Conservation (phyloP, 495 filamentous ascomycete species). For the Mytilinidion resinicola region DNA sequence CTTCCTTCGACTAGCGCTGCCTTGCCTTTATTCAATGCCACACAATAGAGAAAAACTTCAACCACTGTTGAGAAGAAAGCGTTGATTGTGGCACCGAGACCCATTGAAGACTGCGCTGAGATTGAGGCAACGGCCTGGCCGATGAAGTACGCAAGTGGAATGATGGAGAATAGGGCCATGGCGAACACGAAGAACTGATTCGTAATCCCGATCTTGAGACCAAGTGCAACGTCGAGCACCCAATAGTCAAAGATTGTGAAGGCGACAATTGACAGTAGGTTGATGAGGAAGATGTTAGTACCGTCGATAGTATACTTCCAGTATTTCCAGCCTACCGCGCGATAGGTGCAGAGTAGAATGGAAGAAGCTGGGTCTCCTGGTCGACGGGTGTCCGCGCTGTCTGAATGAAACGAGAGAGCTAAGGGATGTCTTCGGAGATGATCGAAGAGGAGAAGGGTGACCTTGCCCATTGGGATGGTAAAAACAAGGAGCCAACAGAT, state of each 20-base stretch:
- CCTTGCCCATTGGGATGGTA: constrained; percentile 97
- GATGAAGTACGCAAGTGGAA: constrained; percentile 98
- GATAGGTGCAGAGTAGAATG: constrained; percentile 93
- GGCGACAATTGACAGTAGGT: constrained; percentile 79
- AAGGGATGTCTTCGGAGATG: constrained; percentile 91
- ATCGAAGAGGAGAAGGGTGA: constrained; percentile 80
- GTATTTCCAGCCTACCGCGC: constrained; percentile 87
- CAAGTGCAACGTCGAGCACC: constrained; percentile 60
- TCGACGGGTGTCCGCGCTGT: constrained; percentile 64
- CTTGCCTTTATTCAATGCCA: constrained; percentile 90
- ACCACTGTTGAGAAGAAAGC: constrained; percentile 99
- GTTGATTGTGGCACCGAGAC: constrained; percentile 95
- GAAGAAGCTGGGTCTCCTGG: constrained; percentile 63
- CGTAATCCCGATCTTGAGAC: constrained; percentile 64
- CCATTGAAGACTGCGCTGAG: constrained; percentile 98
- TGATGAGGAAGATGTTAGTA: constrained; percentile 98
- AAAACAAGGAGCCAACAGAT: constrained; percentile 97
- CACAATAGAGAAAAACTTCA: constrained; percentile 96
- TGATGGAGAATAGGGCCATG: constrained; percentile 80
- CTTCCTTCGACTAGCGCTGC: constrained; percentile 89
- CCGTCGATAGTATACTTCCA: constrained; percentile 99
- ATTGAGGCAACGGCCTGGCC: constrained; percentile 99
- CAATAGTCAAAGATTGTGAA: constrained; percentile 93
- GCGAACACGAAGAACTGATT: constrained; percentile 79
- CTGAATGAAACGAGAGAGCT: constrained; percentile 86